Evolutionary conservation across 1,139 yeast genomes (phyloP).

Genomic region (Zygoascus sp.): DNA sequence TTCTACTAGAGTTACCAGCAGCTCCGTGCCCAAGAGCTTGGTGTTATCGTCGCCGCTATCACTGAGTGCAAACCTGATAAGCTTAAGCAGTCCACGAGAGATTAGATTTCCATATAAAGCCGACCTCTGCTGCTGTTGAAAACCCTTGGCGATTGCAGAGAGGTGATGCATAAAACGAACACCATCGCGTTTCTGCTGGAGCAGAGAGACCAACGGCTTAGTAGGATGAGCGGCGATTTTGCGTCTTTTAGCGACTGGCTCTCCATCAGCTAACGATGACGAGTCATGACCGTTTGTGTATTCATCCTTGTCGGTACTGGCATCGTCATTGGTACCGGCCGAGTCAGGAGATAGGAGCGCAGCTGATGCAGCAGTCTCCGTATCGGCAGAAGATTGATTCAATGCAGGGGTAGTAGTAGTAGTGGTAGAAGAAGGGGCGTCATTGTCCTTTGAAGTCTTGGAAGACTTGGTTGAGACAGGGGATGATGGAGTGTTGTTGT

Average conservation of each 20-base stretch:
- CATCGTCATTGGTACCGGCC: too few species aligned
- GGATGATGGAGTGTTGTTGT: not conserved
- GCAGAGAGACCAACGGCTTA: slow-evolving; percentile 23
- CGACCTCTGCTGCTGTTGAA: slow-evolving; percentile 60
- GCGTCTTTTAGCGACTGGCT: slow-evolving; percentile 4
- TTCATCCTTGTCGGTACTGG: too few species aligned
- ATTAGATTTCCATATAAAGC: slow-evolving; percentile 63
- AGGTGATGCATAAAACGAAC: slow-evolving; percentile 78
- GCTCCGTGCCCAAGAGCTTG: slow-evolving; percentile 74
- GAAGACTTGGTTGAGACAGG: not conserved
- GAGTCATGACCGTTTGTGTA: too few species aligned
- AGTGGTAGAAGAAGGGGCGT: too few species aligned
- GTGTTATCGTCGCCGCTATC: slow-evolving; percentile 47
- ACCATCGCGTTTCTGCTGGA: slow-evolving; percentile 55
- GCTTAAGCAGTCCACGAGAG: slow-evolving; percentile 62
- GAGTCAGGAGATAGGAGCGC: too few species aligned
- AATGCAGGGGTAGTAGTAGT: too few species aligned
- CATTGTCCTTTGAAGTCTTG: too few species aligned
- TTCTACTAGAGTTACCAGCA: slow-evolving; percentile 75
- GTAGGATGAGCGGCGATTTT: not conserved
- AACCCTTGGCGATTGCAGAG: slow-evolving; percentile 64
- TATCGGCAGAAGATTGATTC: too few species aligned
- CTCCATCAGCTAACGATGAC: too few species aligned
- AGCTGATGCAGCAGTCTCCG: too few species aligned
- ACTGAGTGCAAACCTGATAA: slow-evolving; percentile 66